These are phyloP conservation scores for Saturnispora zaruensis DNA, from an alignment of 805 yeast species.

Conservation along the genomic window DNA sequence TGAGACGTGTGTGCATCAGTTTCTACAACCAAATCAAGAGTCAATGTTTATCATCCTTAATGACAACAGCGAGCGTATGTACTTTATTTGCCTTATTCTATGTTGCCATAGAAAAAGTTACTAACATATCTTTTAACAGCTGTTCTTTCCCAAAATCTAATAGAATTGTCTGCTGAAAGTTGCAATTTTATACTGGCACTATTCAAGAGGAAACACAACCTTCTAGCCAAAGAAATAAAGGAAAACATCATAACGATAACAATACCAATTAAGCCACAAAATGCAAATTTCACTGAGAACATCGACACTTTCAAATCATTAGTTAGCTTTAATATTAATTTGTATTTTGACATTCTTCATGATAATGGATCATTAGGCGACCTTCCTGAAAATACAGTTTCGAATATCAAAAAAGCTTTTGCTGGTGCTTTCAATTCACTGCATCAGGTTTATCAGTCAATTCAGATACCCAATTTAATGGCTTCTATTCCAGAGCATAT, in stretches of 20 bases:
- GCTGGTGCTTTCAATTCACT: constrained; percentile 61
- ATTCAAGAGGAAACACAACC: not conserved
- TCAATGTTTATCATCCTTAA: not conserved
- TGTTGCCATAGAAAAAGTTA: not conserved
- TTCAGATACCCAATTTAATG: constrained; percentile 58
- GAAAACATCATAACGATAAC: not conserved
- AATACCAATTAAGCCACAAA: not conserved
- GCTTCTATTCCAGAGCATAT: constrained; percentile 37
- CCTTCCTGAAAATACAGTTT: constrained; percentile 29
- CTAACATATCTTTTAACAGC: not conserved
- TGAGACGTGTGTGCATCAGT: not conserved
- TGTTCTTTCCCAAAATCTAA: not conserved
- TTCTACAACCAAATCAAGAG: not conserved
- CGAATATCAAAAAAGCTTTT: constrained; percentile 50
- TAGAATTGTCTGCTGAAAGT: not conserved
- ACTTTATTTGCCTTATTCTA: not conserved
- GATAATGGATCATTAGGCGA: constrained; percentile 8
- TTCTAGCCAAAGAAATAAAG: not conserved
- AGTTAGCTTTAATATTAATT: constrained; percentile 54
- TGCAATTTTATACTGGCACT: not conserved
- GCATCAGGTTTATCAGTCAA: constrained; percentile 56
- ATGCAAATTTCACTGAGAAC: not conserved
- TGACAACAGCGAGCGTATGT: not conserved
- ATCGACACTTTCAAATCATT: constrained; percentile 50
- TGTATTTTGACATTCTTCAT: constrained; percentile 53